phyloP scores from a whole-genome alignment of 257 asterid species.

The Solanum piurae region DNA sequence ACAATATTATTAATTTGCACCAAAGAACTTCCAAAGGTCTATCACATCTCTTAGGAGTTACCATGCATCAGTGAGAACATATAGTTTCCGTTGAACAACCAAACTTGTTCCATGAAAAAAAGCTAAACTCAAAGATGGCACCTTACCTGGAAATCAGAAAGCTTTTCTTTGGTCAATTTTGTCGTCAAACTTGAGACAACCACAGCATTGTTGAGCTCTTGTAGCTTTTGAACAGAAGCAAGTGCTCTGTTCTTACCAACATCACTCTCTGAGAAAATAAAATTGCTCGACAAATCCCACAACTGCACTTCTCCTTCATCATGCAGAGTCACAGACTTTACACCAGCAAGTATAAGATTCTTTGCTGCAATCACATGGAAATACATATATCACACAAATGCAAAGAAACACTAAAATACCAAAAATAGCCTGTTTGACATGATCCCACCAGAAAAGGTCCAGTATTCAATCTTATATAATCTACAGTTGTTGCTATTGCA shows the following conservation, averaged over 20 bases:
- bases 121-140: neutral
- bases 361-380: slow-evolving; percentile 50
- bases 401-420: neutral
- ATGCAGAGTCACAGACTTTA: slow-evolving; percentile 85
- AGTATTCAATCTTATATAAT: neutral
- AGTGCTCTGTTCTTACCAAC: slow-evolving; percentile 86
- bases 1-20: neutral
- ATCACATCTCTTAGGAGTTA: neutral
- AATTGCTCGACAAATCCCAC: slow-evolving; percentile 91
- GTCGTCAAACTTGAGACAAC: slow-evolving; percentile 54
- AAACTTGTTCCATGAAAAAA: neutral
- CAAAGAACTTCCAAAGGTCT: neutral
- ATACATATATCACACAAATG: slow-evolving; percentile 5
- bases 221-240: slow-evolving; percentile 75
- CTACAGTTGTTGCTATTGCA: neutral
- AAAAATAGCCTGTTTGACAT: neutral
- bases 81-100: neutral
- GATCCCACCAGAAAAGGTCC: neutral
- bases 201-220: slow-evolving; percentile 89
- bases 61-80: neutral
- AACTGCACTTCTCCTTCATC: slow-evolving; percentile 77
- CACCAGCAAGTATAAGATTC: slow-evolving; percentile 90
- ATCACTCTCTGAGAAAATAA: slow-evolving; percentile 73
- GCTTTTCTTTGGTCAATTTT: slow-evolving; percentile 59
- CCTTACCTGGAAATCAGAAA: slow-evolving; percentile 66